These are phyloP conservation scores for Eucalyptus sp. DNA, from an alignment of 345 rosid species.

Conservation along the genomic window DNA sequence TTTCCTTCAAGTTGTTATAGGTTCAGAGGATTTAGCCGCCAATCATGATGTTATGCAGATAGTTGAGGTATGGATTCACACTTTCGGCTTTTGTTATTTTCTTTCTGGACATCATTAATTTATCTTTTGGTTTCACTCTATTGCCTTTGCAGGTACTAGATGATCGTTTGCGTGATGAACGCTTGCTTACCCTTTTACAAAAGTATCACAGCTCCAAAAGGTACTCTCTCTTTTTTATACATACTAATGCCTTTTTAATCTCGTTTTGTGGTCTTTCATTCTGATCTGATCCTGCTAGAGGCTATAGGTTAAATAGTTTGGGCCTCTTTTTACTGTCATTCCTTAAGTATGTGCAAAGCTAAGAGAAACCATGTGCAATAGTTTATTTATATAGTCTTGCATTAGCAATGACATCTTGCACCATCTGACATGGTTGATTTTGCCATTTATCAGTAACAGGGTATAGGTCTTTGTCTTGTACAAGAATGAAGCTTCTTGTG, in stretches of 20 bases:
- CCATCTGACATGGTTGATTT: not conserved
- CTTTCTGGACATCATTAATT: not conserved
- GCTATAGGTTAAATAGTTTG: not conserved
- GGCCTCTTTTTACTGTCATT: not conserved
- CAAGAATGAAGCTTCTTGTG: constrained; percentile 86
- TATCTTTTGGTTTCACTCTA: not conserved
- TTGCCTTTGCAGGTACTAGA: constrained; percentile 59
- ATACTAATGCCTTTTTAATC: not conserved
- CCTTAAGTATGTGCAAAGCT: not conserved
- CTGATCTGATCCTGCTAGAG: not conserved
- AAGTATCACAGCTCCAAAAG: constrained; percentile 78
- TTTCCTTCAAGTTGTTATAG: constrained; percentile 72
- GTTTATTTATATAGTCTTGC: not conserved
- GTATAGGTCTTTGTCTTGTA: constrained; percentile 91
- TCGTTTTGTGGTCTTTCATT: not conserved
- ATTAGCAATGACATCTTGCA: not conserved
- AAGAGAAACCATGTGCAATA: not conserved
- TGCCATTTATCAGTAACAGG: constrained; percentile 43
- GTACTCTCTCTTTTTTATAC: constrained; percentile 5
- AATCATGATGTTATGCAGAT: constrained; percentile 99
- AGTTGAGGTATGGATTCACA: constrained; percentile 50
- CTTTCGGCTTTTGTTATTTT: not conserved
- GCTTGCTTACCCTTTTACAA: constrained; percentile 65
- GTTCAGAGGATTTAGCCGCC: constrained; percentile 95
- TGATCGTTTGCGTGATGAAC: constrained; percentile 57